Evolutionary conservation across 164 flowering plant species (phyloP), one percentile per base, ranked within the genome.

Genomic region (Umbellularia californica): DNA sequence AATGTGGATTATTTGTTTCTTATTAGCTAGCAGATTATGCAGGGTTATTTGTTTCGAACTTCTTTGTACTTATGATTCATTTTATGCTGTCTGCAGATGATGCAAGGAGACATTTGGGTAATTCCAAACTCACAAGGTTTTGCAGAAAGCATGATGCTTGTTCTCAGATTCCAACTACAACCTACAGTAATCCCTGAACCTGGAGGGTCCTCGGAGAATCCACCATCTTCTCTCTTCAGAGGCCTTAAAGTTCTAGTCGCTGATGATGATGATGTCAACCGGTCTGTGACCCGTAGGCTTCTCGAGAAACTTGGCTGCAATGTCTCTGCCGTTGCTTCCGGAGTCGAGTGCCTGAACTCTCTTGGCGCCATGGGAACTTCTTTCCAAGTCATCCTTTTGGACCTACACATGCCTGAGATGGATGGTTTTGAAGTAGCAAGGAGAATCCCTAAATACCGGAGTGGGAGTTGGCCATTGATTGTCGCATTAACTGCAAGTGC

Each of bases 101-200:
- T 96, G 97, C 98, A 92, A 82, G 99, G 99, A 47, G 90, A 86
- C 79, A 89, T 96, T 51, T 91, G 95, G 95, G 86, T 83, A 30
- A 80, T 84, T n/a, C 90, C 91, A 27, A 83, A 78, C 74, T 80
- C 90, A 47, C 87, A 79, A 51, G 99, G 97, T 17, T 77, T 79
- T 71, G 78, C 85, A 33, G 90, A 84, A 76, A 83, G 88, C 85
- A 90, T 91, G 93, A 85, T 84, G 2, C 88, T 96, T 3, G 80
- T 85, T 60, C 89, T 96, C 55, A 82, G 90, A 28, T 87, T 96
- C 73, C 95, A 89, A 75, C 78, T 78, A 20, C 83, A 72, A 65
- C 83, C 92, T n/a, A 73, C 84, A 12, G 79, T 79, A 5, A 33
- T 82, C 1, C 66, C 81, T 23, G 91, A 87, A 65, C 66, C 81